phyloP scores from a whole-genome alignment of 2,329 filamentous ascomycete species.

The Sclerotinia glacialis region DNA sequence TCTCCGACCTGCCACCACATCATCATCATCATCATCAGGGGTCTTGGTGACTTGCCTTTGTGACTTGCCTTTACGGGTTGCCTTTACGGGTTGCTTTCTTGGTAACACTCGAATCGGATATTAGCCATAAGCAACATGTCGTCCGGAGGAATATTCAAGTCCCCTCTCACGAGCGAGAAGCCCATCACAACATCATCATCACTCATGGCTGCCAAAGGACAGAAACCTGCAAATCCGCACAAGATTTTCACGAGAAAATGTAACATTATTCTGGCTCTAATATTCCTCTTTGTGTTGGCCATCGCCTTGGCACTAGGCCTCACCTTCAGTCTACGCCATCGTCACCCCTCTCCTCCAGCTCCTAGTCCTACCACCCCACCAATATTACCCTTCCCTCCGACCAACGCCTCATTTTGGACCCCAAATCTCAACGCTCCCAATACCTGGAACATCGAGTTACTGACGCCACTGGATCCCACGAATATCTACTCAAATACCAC shows the following conservation, averaged over 20 bases:
- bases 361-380: constrained; percentile 2
- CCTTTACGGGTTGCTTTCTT: neutral
- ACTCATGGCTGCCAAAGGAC: neutral
- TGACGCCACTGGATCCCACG: constrained; percentile 9
- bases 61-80: too few species aligned
- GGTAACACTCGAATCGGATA: constrained; percentile 1
- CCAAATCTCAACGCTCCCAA: constrained; percentile 15
- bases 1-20: neutral
- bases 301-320: constrained; percentile 19
- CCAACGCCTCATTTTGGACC: constrained; percentile 18
- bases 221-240: constrained; percentile 12
- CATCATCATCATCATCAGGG: constrained; percentile 3
- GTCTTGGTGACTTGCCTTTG: too few species aligned
- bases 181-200: neutral
- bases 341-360: neutral
- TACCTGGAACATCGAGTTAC: constrained; percentile 24
- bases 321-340: constrained; percentile 16
- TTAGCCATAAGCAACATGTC: constrained; percentile 13
- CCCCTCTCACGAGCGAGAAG: constrained; percentile 14
- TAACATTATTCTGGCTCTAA: constrained; percentile 20
- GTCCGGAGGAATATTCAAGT: constrained; percentile 20
- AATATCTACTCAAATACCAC: constrained; percentile 32
- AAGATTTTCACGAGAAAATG: constrained; percentile 23
- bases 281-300: constrained; percentile 17
- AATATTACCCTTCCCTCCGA: constrained; percentile 9